Base-by-base conservation (phyloP, 768 basidiomycete species). In the Boletus huronensis region DNA sequence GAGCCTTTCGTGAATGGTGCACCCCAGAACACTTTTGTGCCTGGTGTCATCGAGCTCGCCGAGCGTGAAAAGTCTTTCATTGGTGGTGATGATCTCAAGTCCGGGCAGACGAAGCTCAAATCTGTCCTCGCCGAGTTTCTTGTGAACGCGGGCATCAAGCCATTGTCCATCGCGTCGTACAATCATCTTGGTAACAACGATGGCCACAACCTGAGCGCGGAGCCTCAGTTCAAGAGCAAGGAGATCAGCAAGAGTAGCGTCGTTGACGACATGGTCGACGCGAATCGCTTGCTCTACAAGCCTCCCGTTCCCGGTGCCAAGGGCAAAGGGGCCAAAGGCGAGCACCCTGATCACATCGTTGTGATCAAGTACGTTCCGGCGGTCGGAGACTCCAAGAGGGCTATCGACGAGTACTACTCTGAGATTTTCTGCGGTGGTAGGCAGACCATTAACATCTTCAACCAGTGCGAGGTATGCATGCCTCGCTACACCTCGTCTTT, bases 181-280 rank as follows among this genome's bases (percentile, higher is more conserved):
- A 98, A 98, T 80, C 96, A 98, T 71, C 85, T 99, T 52, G 96
- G 96, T 16, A 98, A 98, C 80, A 98, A 99, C 72, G 96, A 98
- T 66, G 95, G 96, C 10, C 83, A 84, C 70, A 97, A 96, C 75
- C 76, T 99, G 67, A 87, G 84, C 49, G 88, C 93, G 8, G 91
- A 93, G 70, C 79, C 78, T 57, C 96, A 98, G 76, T 99, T 98
- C 85, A 88, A 87, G 78, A 90, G 87, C 79, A 98, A 98, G 84
- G 96, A 98, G 77, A 98, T 98, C 74, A 87, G 85, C 79, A 98
- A 98, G 84, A 90, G 89, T 64, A 90, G 85, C 63, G 95, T 98
- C 58, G 95, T 97, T 38, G 96, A 98, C 67, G 96, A 99, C 73
- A 98, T 98, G 96, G 96, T 98, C 51, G 82, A 83, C 53, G 87